Evolutionary conservation across 106 monocot genomes (phyloP), one percentile per base, ranked within the genome.

Genomic region (Triglochin maritima): DNA sequence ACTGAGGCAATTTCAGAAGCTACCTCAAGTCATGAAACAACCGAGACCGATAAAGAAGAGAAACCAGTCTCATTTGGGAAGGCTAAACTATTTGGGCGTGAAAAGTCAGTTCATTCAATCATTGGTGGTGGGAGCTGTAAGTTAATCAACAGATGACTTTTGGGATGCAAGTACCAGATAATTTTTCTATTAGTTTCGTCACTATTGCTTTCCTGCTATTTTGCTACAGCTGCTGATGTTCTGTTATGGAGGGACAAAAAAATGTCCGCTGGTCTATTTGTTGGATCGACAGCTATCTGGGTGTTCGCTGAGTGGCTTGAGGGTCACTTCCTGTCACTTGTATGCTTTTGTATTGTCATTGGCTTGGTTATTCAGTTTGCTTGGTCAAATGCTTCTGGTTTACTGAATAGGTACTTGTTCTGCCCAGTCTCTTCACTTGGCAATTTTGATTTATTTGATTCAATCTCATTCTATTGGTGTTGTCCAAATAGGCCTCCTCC

Each of bases 91-190:
- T 86, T 92, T 76, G 82, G 78, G 14, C 88, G 89, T 17, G 84
- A 84, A 61, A 84, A 92, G 7, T 70, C 88, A 16, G 46, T 99
- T 57, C 92, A 99, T 74, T 57, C 74, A 0, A 64, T 92, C 53
- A 76, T 99, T 57, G 98, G 98, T 54, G 93, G 93, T 62, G 93
- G 93, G 76, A 84, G 86, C 63, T 67, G 93, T 94, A 68, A 57
- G 74, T 46, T 16, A 29, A 29, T 29, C 29, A 29, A 29, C 29
- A 29, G 43, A 6, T 49, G 63, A 14, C 1, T 29, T 29, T 29
- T 29, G 29, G 29, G 29, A 29, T 29, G 0, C 29, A 29, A 0
- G 29, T 29, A 29, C 29, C 29, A 29, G 29, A 29, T 29, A 29
- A 1, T 1, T 29, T 29, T 29, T 29, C 29, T 29, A 0, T 29